phyloP scores from a whole-genome alignment of 2,329 filamentous ascomycete species.

The Fusarium xyrophilum region DNA sequence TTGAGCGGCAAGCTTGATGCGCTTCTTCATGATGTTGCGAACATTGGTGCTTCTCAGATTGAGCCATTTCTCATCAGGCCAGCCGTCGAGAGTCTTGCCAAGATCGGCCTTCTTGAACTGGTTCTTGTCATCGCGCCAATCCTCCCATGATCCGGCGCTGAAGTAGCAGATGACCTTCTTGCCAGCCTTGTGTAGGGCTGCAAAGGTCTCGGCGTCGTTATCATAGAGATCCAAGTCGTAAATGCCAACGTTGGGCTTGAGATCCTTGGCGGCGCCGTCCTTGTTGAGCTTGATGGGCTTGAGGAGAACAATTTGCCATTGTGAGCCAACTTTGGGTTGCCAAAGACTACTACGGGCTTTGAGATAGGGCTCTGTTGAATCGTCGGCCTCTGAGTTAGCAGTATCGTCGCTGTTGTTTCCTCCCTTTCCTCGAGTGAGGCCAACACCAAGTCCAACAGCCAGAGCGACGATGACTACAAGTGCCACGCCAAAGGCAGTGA shows the following conservation, averaged over 20 bases:
- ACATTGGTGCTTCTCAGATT: slow-evolving; percentile 64
- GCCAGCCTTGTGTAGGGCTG: slow-evolving; percentile 62
- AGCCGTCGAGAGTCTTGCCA: slow-evolving; percentile 66
- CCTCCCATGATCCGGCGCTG: slow-evolving; percentile 72
- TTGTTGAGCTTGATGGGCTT: slow-evolving; percentile 53
- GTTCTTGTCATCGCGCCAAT: slow-evolving; percentile 64
- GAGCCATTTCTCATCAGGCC: slow-evolving; percentile 73
- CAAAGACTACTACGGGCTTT: slow-evolving; percentile 48
- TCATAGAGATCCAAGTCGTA: slow-evolving; percentile 63
- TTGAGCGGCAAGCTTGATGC: slow-evolving; percentile 63
- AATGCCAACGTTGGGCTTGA: slow-evolving; percentile 57
- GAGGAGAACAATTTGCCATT: slow-evolving; percentile 69
- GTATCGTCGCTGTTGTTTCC: slow-evolving; percentile 29
- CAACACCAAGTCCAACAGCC: slow-evolving; percentile 63
- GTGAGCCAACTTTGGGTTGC: slow-evolving; percentile 59
- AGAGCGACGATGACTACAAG: slow-evolving; percentile 50
- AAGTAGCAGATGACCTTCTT: slow-evolving; percentile 78
- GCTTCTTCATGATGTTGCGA: slow-evolving; percentile 67
- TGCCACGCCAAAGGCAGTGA: slow-evolving; percentile 37
- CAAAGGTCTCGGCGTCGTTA: slow-evolving; percentile 52
- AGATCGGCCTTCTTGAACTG: slow-evolving; percentile 63
- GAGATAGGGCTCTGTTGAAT: slow-evolving; percentile 24
- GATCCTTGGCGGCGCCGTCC: slow-evolving; percentile 40
- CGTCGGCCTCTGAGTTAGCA: slow-evolving; percentile 30
- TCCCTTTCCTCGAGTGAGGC: slow-evolving; percentile 51